phyloP scores from a whole-genome alignment of 202 grass and related monocot species.

The Bolboschoenoplectus hybrid region DNA sequence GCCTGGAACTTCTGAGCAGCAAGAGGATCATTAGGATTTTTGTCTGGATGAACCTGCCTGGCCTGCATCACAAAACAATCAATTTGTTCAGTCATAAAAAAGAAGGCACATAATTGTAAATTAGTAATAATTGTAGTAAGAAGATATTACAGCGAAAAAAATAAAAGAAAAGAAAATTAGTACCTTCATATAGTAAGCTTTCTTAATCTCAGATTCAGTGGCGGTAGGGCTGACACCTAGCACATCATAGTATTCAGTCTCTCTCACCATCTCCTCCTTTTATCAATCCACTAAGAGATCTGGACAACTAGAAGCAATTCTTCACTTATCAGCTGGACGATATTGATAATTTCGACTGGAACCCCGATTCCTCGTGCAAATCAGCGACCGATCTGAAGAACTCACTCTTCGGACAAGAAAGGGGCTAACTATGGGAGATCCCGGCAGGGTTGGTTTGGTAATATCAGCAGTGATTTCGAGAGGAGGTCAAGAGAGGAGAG shows the following conservation, averaged over 20 bases:
- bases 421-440: not conserved
- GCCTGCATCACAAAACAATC: constrained; percentile 53
- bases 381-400: constrained; percentile 29
- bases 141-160: not conserved
- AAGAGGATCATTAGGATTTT: constrained; percentile 87
- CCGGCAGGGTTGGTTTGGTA: not conserved
- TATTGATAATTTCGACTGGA: not conserved
- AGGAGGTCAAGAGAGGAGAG: not conserved
- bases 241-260: constrained; percentile 91
- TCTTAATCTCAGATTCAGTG: constrained; percentile 91
- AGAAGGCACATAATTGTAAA: not conserved
- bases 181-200: constrained; percentile 93
- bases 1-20: constrained; percentile 88
- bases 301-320: not conserved
- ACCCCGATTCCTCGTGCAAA: not conserved
- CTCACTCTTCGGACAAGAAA: not conserved
- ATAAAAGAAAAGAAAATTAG: not conserved
- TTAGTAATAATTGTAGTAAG: not conserved
- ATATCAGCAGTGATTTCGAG: not conserved
- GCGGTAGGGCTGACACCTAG: constrained; percentile 70
- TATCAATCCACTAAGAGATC: not conserved
- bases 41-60: constrained; percentile 92
- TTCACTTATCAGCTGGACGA: not conserved
- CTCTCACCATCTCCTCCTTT: constrained; percentile 69
- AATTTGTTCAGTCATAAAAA: not conserved